These are phyloP conservation scores for Babesia bovis DNA, from an alignment of 169 alveolate species.

Conservation along the genomic window DNA sequence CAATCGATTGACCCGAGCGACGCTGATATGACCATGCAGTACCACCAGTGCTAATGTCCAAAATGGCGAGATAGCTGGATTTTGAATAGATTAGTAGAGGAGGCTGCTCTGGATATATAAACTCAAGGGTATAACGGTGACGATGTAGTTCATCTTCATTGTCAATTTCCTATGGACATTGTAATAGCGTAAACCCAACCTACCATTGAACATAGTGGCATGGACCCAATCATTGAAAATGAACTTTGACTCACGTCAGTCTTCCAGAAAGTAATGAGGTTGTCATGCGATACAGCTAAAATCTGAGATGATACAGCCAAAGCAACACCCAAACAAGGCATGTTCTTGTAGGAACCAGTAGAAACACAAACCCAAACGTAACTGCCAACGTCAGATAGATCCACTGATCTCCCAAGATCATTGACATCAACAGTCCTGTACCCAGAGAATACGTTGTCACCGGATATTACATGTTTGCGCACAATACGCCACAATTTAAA, in stretches of 20 bases:
- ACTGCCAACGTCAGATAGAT: constrained; percentile 4
- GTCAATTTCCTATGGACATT: not conserved
- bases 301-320: not conserved
- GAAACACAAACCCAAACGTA: constrained; percentile 48
- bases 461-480: constrained; percentile 15
- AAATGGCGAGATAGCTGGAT: not conserved
- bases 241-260: not conserved
- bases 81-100: constrained; percentile 16
- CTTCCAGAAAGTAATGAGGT: constrained; percentile 40
- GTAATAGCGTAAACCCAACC: not conserved
- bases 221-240: constrained; percentile 6
- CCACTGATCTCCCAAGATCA: constrained; percentile 4
- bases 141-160: not conserved
- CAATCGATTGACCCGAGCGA: constrained; percentile 25
- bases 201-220: not conserved
- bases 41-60: constrained; percentile 10
- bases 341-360: constrained; percentile 36
- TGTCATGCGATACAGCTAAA: constrained; percentile 34
- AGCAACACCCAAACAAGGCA: constrained; percentile 40
- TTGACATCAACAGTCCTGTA: constrained; percentile 14
- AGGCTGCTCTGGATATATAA: constrained; percentile 34
- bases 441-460: constrained; percentile 21
- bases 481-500: constrained; percentile 44
- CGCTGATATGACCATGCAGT: constrained; percentile 27
- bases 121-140: not conserved